phyloP scores from a whole-genome alignment of 148 eudicot genomes.

The Spergularia marina region DNA sequence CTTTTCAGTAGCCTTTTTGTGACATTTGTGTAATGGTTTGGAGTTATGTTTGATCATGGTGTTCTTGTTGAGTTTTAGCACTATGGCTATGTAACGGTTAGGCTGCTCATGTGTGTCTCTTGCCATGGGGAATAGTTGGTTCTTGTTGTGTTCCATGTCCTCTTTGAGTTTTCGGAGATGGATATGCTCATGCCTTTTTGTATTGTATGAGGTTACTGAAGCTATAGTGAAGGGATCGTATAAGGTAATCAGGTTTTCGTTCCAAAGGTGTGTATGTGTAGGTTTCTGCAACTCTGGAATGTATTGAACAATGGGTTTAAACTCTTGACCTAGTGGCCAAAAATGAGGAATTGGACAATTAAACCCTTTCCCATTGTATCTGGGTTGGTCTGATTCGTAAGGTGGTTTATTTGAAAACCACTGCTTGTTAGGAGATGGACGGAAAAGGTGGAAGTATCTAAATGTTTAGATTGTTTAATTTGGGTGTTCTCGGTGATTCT shows the following conservation, averaged over 20 bases:
- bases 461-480: background rate
- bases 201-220: background rate
- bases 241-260: background rate
- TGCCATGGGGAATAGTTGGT: background rate
- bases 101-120: background rate
- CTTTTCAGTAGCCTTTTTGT: conserved; percentile 1
- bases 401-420: background rate
- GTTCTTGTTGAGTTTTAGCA: background rate
- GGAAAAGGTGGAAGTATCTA: background rate
- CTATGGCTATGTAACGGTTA: too few relatives aligned
- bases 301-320: background rate
- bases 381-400: background rate
- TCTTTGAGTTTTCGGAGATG: background rate
- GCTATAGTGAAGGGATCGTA: background rate
- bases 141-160: background rate
- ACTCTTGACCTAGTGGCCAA: conserved; percentile 5
- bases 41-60: background rate
- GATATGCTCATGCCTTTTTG: background rate
- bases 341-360: background rate
- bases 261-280: background rate
- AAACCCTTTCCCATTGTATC: background rate
- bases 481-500: background rate
- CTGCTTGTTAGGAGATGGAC: background rate
- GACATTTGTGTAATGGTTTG: background rate
- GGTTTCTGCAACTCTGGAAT: background rate